Conservation (phyloP, 1,139 yeast genomes). For the Candida neerlandica region DNA sequence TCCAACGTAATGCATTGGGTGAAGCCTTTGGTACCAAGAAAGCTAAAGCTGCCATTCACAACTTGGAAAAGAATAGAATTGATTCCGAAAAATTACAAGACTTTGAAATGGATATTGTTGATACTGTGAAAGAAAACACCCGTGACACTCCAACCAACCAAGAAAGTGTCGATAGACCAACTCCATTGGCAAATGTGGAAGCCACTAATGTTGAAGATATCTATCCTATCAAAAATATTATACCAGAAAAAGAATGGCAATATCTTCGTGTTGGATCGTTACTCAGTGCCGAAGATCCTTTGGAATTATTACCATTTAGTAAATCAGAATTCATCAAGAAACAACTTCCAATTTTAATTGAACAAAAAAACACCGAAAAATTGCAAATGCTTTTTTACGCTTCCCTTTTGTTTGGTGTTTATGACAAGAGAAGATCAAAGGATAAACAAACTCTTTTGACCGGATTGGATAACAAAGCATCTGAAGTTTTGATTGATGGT, state of each 20-base stretch:
- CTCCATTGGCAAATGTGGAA: conserved; percentile 73
- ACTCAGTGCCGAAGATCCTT: conserved; percentile 54
- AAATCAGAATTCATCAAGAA: conserved; percentile 57
- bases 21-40: conserved; percentile 96
- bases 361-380: conserved; percentile 53
- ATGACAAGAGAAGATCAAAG: conserved; percentile 66
- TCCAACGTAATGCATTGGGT: conserved; percentile 82
- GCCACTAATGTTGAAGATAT: conserved; percentile 83
- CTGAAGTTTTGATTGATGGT: conserved; percentile 75
- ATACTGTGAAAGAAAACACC: conserved; percentile 72
- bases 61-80: conserved; percentile 78
- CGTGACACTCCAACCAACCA: conserved; percentile 68
- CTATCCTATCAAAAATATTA: conserved; percentile 71
- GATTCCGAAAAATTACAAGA: conserved; percentile 80
- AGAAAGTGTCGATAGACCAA: conserved; percentile 71
- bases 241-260: conserved; percentile 67
- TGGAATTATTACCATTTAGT: conserved; percentile 63
- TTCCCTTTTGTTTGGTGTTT: conserved; percentile 78
- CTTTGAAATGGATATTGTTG: conserved; percentile 79
- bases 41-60: conserved; percentile 88
- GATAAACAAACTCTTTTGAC: conserved; percentile 63
- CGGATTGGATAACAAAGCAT: conserved; percentile 61
- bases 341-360: conserved; percentile 46
- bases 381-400: conserved; percentile 76
- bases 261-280: conserved; percentile 62